phyloP scores from a whole-genome alignment of 1,284 basidiomycete species.

The Lignosus rhinocerotis region DNA sequence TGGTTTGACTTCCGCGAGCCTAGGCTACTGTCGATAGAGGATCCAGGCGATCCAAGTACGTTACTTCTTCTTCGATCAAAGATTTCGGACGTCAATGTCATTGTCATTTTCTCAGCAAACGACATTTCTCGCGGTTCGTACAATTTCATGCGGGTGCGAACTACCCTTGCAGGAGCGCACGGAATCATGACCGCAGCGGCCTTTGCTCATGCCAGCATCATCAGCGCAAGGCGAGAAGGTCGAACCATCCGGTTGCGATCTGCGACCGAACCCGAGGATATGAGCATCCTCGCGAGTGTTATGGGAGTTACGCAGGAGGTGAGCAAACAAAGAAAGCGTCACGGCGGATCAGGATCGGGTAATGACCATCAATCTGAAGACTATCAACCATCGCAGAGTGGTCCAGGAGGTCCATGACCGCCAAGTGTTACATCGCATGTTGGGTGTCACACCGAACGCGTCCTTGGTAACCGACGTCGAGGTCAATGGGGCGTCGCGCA shows the following conservation, averaged over 20 bases:
- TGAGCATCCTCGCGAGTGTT: conserved; percentile 81
- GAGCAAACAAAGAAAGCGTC: background rate
- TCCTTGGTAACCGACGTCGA: conserved; percentile 19
- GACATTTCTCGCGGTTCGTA: conserved; percentile 92
- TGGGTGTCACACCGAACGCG: conserved; percentile 47
- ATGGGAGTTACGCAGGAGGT: conserved; percentile 86
- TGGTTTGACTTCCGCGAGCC: conserved; percentile 70
- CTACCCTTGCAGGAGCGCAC: conserved; percentile 85
- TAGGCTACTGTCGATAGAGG: conserved; percentile 84
- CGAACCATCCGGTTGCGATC: conserved; percentile 47
- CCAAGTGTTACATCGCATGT: conserved; percentile 58
- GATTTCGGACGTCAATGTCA: conserved; percentile 6
- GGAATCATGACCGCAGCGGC: conserved; percentile 77
- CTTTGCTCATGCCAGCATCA: conserved; percentile 57
- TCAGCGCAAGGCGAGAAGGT: conserved; percentile 53
- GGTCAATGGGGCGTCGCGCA: conserved; percentile 17
- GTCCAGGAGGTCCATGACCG: conserved; percentile 73
- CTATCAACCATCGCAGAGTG: conserved; percentile 67
- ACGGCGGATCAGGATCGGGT: conserved; percentile 6
- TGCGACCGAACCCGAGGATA: conserved; percentile 55
- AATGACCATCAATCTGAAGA: conserved; percentile 41
- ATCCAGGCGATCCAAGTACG: conserved; percentile 90
- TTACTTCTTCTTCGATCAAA: conserved; percentile 23
- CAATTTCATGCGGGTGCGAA: conserved; percentile 80
- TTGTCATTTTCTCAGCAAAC: conserved; percentile 59